Percentiles rank a stretch among this genome's conserved stretches.
These are phyloP conservation scores for Aspergillus texensis DNA, from an alignment of 2,329 filamentous ascomycete genomes.

Conservation along the genomic window DNA sequence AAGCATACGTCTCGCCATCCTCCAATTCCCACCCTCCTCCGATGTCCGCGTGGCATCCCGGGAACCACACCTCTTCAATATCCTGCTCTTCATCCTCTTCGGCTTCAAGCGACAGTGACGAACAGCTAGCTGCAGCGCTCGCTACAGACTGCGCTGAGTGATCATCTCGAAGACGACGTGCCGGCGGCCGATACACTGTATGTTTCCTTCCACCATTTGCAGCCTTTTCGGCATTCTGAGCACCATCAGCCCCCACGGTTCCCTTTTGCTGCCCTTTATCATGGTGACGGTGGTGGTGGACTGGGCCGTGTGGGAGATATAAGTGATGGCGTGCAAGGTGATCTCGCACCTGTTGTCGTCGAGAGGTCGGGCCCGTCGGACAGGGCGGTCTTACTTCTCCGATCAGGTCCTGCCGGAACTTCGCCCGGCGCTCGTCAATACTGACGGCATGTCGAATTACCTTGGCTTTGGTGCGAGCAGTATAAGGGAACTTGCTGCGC, in stretches of 20 bases:
- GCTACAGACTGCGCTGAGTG: slow-evolving; percentile 5
- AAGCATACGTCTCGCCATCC: slow-evolving; percentile 56
- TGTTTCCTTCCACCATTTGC: too few species aligned
- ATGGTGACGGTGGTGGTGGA: background rate
- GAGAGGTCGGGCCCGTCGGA: slow-evolving; percentile 18
- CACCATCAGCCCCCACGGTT: too few species aligned
- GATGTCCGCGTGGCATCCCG: slow-evolving; percentile 76
- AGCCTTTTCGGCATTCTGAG: too few species aligned
- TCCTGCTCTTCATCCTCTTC: slow-evolving; percentile 60
- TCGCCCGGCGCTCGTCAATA: slow-evolving; percentile 61
- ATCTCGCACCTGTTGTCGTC: background rate
- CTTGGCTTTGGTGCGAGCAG: slow-evolving; percentile 56
- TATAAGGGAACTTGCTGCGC: slow-evolving; percentile 70
- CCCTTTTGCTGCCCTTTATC: background rate
- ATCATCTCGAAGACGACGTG: slow-evolving; percentile 2
- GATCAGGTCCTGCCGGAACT: slow-evolving; percentile 61
- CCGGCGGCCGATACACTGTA: background rate
- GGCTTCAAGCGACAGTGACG: background rate
- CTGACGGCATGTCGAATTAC: slow-evolving; percentile 61
- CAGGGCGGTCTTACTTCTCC: slow-evolving; percentile 44
- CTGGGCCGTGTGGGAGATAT: background rate
- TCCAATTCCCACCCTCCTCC: slow-evolving; percentile 72
- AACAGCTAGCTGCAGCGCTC: background rate
- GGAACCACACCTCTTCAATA: slow-evolving; percentile 74
- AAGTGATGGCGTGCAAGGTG: background rate